A percentile compares a stretch with the other conserved stretches of the same genome.
phyloP scores from a whole-genome alignment of 257 asterid species.

The Linderniella brevidens region DNA sequence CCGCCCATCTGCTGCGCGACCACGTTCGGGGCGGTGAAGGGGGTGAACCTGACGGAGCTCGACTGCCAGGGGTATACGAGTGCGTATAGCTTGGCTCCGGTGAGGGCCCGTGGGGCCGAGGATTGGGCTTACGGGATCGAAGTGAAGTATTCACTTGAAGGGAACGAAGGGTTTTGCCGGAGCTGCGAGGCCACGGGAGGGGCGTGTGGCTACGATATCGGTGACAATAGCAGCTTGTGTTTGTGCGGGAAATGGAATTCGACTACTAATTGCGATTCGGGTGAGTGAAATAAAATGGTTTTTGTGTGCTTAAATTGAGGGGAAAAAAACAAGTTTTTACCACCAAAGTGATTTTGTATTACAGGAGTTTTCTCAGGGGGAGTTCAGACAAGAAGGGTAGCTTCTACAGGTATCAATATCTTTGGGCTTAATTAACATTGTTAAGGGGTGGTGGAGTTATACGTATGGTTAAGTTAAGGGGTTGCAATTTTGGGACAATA shows the following conservation, averaged over 20 bases:
- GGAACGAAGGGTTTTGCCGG: constrained; percentile 45
- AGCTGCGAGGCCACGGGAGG: constrained; percentile 92
- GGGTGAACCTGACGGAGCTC: constrained; percentile 57
- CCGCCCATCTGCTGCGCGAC: constrained; percentile 76
- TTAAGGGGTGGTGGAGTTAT: too few relatives aligned
- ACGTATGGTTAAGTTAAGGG: too few relatives aligned
- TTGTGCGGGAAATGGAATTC: constrained; percentile 80
- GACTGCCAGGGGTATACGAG: constrained; percentile 93
- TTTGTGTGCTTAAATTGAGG: too few relatives aligned
- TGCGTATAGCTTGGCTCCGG: constrained; percentile 72
- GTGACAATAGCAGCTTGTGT: constrained; percentile 33
- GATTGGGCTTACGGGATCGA: constrained; percentile 84
- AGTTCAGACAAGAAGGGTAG: too few relatives aligned
- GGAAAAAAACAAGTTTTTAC: too few relatives aligned
- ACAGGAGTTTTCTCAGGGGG: too few relatives aligned
- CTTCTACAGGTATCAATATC: too few relatives aligned
- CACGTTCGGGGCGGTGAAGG: constrained; percentile 34
- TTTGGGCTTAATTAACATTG: too few relatives aligned
- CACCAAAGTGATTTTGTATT: too few relatives aligned
- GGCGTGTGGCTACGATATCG: constrained; percentile 52
- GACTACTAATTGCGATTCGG: constrained; percentile 73
- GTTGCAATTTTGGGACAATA: too few relatives aligned
- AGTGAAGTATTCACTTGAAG: constrained; percentile 46
- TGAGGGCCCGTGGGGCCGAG: constrained; percentile 45
- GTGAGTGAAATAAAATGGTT: constrained; percentile 13